These are phyloP conservation scores for Corinectria fuckeliana DNA, from an alignment of 2,329 filamentous ascomycete genomes.

Conservation along the genomic window DNA sequence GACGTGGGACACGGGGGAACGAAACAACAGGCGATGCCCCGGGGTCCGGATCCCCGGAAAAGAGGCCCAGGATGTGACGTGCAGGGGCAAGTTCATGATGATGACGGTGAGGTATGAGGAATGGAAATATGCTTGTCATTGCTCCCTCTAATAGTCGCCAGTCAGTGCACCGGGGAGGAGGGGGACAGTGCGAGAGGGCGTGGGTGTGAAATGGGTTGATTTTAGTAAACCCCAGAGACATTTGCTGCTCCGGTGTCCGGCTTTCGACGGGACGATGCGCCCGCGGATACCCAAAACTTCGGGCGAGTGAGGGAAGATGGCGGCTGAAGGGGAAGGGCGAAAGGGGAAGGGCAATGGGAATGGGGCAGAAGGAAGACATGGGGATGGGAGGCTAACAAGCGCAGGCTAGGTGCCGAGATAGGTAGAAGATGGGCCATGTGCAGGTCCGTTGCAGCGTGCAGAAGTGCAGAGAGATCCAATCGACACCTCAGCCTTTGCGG, in stretches of 20 bases:
- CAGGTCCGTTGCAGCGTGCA: slow-evolving; percentile 15
- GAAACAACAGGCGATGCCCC: slow-evolving; percentile 21
- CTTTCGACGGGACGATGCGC: slow-evolving; percentile 9
- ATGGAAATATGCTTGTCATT: slow-evolving; percentile 24
- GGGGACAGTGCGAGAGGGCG: neutral
- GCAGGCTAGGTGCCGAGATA: neutral
- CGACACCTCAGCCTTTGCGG: slow-evolving; percentile 23
- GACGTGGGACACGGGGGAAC: slow-evolving; percentile 18
- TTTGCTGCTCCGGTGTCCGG: slow-evolving; percentile 12
- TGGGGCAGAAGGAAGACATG: too few relatives aligned
- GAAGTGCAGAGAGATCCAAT: slow-evolving; percentile 30
- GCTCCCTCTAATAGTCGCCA: slow-evolving; percentile 2
- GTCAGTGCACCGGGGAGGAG: slow-evolving; percentile 1
- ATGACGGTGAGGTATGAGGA: slow-evolving; percentile 22
- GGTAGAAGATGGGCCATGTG: slow-evolving; percentile 11
- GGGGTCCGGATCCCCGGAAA: slow-evolving; percentile 35
- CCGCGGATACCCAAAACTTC: slow-evolving; percentile 9
- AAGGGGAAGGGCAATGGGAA: neutral
- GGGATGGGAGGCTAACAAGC: slow-evolving; percentile 5
- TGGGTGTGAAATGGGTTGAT: slow-evolving; percentile 4
- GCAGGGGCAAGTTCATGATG: slow-evolving; percentile 19
- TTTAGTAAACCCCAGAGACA: neutral
- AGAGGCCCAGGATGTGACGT: slow-evolving; percentile 15
- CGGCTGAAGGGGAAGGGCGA: slow-evolving; percentile 12
- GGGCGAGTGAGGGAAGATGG: slow-evolving; percentile 3